Conservation (phyloP, 306 rosid species). For the Prunus dulcis region DNA sequence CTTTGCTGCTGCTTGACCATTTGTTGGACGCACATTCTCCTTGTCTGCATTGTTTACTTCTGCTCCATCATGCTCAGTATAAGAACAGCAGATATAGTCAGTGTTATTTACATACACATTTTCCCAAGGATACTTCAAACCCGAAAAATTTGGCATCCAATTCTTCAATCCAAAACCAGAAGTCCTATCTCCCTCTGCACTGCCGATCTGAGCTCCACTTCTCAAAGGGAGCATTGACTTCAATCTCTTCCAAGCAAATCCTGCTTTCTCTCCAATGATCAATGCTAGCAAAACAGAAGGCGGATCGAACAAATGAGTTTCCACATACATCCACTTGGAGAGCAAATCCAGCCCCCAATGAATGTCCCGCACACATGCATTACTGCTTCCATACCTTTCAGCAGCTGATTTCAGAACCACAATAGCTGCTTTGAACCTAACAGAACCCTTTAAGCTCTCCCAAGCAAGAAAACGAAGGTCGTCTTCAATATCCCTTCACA, state of each 20-base stretch:
- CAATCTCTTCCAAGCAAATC: conserved; percentile 68
- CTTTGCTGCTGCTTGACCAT: conserved; percentile 63
- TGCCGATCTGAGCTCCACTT: conserved; percentile 33
- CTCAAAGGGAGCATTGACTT: conserved; percentile 67
- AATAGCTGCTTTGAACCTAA: conserved; percentile 62
- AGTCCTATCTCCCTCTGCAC: conserved; percentile 27
- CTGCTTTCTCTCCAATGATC: conserved; percentile 77
- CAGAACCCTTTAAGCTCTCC: conserved; percentile 95
- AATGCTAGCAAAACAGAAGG: conserved; percentile 83
- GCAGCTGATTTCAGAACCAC: conserved; percentile 58
- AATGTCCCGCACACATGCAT: conserved; percentile 87
- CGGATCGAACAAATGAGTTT: conserved; percentile 89
- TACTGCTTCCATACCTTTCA: conserved; percentile 57
- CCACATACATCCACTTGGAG: conserved; percentile 77
- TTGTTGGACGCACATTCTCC: conserved; percentile 48
- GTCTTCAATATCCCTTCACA: conserved; percentile 81
- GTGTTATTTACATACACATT: conserved; percentile 87
- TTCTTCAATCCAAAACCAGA: conserved; percentile 33
- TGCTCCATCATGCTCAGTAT: conserved; percentile 48
- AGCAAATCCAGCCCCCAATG: conserved; percentile 91
- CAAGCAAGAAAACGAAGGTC: conserved; percentile 92
- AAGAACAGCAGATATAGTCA: conserved; percentile 89
- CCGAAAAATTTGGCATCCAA: conserved; percentile 46
- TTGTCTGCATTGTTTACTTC: conserved; percentile 36
- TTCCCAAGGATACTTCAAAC: conserved; percentile 44